Evolutionary conservation across 2,329 filamentous ascomycete genomes (phyloP).

Genomic region (Epichloe coenophiala): DNA sequence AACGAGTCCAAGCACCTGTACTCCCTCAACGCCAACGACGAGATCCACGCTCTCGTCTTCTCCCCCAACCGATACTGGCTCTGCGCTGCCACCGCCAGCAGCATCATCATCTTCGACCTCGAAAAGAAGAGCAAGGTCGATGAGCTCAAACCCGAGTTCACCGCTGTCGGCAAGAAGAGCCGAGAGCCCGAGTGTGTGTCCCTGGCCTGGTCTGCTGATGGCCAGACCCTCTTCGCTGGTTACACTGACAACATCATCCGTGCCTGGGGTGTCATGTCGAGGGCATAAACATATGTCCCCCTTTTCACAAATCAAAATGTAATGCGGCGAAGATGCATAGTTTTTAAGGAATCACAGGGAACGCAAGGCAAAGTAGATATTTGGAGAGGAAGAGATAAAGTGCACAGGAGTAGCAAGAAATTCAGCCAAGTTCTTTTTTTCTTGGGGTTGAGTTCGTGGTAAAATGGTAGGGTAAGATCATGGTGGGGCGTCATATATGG

Average conservation of each 20-base stretch:
- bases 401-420: not conserved
- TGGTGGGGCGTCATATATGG: conserved; percentile 31
- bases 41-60: conserved; percentile 99
- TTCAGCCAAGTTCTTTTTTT: not conserved
- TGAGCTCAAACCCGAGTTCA: conserved; percentile 97
- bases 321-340: not conserved
- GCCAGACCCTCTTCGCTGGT: conserved; percentile 97
- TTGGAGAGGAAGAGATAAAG: not conserved
- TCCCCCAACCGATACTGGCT: conserved; percentile 99
- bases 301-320: conserved; percentile 4
- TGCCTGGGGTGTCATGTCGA: conserved; percentile 94
- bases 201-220: conserved; percentile 95
- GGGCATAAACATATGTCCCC: conserved; percentile 46
- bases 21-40: conserved; percentile 97
- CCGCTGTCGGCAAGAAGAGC: conserved; percentile 97
- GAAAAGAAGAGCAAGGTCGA: conserved; percentile 99
- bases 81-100: conserved; percentile 90
- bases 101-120: conserved; percentile 99
- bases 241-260: conserved; percentile 99
- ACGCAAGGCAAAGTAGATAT: not conserved
- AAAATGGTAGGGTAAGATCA: conserved; percentile 26
- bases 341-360: not conserved
- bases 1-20: conserved; percentile 99
- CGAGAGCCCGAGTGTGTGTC: conserved; percentile 96
- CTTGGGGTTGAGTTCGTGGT: conserved; percentile 8